Base-by-base conservation (phyloP, 1,284 basidiomycete genomes). In the Cryptococcus sp. region DNA sequence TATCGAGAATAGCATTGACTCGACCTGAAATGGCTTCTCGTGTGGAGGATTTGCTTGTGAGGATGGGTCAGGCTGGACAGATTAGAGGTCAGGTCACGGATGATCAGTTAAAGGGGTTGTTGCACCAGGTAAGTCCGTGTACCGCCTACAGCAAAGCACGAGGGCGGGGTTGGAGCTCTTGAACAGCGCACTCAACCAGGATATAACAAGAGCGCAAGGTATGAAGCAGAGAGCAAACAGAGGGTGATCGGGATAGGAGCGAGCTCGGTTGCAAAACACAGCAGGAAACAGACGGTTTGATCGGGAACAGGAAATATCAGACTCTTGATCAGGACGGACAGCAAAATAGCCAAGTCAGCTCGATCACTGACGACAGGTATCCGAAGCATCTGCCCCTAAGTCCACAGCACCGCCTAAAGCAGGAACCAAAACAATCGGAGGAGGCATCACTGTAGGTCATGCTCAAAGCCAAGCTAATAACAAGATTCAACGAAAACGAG, bases 1-100 rank as follows among this genome's bases (percentile, higher is more conserved):
- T 91, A 56, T 89, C 92, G 3, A 84, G 94, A 44, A 98, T 98
- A 69, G 83, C 87, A 2, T 83, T 98, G 31, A 94, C 97, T 55
- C 88, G 91, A 65, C 89, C 91, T 0, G 84, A 89, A 52, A 81
- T 92, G 68, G 88, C 91, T 5, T 79, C 82, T 52, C 85, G 92
- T 71, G 91, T 98, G 60, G 88, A 96, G 74, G 81, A 80, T 13
- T 83, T 96, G 52, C 78, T 98, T 41, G 70, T 92, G 34, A 82
- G 89, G 40, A 93, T 97, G 90, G 92, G 88, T 7, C 90, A 93
- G 74, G 81, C 83, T 2, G 92, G 93, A n/a, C 92, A 97, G 73
- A 77, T 98, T 45, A 81, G 87, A 50, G 87, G 87, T 11, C 81
- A 86, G 50, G 86, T 98, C 41, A 85, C 83, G 23, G 94, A 98